phyloP scores from a whole-genome alignment of 2,329 filamentous ascomycete genomes.

The Fusarium austroafricanum region DNA sequence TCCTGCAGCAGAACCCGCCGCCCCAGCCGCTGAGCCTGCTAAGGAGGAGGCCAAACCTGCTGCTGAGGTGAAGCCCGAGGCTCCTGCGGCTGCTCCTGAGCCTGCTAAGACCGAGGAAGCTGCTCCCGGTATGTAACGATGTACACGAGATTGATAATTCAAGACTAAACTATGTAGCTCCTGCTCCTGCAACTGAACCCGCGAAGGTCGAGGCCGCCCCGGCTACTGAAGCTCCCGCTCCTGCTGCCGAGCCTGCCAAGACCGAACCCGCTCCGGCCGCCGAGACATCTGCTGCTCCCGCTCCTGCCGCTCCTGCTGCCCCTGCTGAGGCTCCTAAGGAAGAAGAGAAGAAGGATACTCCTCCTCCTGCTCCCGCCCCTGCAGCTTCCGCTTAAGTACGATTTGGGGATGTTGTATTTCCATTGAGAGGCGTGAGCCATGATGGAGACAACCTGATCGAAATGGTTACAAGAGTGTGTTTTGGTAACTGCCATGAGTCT shows the following conservation, averaged over 20 bases:
- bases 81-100: slow-evolving; percentile 43
- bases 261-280: slow-evolving; percentile 35
- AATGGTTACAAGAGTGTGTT: background rate
- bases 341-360: slow-evolving; percentile 44
- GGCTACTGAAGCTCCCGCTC: slow-evolving; percentile 43
- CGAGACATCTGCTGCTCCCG: slow-evolving; percentile 40
- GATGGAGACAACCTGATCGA: slow-evolving; percentile 11
- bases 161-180: slow-evolving; percentile 29
- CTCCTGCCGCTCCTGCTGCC: slow-evolving; percentile 29
- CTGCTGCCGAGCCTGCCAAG: slow-evolving; percentile 45
- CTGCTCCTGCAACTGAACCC: slow-evolving; percentile 45
- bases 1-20: slow-evolving; percentile 42
- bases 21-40: slow-evolving; percentile 42
- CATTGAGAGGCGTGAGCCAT: slow-evolving; percentile 3
- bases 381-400: slow-evolving; percentile 38
- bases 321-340: slow-evolving; percentile 44
- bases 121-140: slow-evolving; percentile 36
- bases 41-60: slow-evolving; percentile 47
- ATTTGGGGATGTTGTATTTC: background rate
- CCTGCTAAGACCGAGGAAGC: slow-evolving; percentile 43
- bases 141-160: too few species aligned
- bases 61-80: slow-evolving; percentile 40
- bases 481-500: slow-evolving; percentile 3
- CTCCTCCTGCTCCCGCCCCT: slow-evolving; percentile 42
- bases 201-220: slow-evolving; percentile 47